Evolutionary conservation across 2,329 filamentous ascomycete species (phyloP), one percentile per base, ranked within the genome.

Genomic region (Tolypocladium ophioglossoides): DNA sequence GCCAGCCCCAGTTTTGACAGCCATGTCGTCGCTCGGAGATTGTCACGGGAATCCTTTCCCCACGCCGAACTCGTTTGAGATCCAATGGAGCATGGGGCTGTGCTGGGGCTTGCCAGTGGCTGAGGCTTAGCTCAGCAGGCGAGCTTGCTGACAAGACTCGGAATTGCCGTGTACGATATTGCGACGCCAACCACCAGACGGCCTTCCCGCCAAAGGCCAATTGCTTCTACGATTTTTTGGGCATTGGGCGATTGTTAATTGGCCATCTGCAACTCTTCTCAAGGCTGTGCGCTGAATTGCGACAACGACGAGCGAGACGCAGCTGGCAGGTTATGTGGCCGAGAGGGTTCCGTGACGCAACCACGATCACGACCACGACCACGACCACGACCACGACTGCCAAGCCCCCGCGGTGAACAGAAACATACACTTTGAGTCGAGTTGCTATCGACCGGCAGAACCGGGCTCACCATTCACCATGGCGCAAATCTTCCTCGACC

Each of bases 401-500:
- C 20, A 41, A 20, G 40, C 20, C 40, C 16, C 35, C 10, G 38
- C n/a, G n/a, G 38, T n/a, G 5, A n/a, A 40, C 18, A n/a, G 16
- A 40, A 3, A 3, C 38, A 18, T n/a, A 8, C 8, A 1, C 22
- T 11, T 18, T 9, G 41, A 18, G n/a, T 46, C 24, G 24, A 46
- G 14, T 11, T 6, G 24, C 41, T 3, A 2, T 6, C 16, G 24
- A 30, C 24, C 24, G 41, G 41, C 41, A 11, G 41, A 11, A 30
- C 24, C 41, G 24, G 27, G 20, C 22, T 6, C 27, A 38, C 27
- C 27, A 50, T 50, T 50, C 52, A 60, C 59, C 66, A 92, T 92
- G 89, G 83, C 88, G 66, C 86, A 91, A 71, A 86, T 95, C 68
- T 77, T 97, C 57, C 82, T 92, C 61, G 94, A 97, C 69, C 78